Evolutionary conservation across 169 alveolate genomes (phyloP).

Genomic region (Plasmodium ovale): DNA sequence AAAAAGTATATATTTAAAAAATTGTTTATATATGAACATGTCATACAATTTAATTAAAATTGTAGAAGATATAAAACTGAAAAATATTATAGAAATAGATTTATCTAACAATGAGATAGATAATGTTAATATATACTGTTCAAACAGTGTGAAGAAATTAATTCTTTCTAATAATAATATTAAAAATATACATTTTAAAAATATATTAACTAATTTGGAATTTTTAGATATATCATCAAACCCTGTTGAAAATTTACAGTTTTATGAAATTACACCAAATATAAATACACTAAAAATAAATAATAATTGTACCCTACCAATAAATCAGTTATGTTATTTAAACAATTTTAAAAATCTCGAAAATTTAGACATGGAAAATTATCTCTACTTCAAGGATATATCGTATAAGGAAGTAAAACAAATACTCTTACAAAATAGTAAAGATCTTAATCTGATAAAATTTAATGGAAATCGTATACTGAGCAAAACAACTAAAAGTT

Average conservation of each 20-base stretch:
- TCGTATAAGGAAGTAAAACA: constrained; percentile 44
- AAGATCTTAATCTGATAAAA: constrained; percentile 23
- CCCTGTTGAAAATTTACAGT: constrained; percentile 48
- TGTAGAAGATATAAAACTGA: constrained; percentile 30
- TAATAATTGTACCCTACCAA: constrained; percentile 30
- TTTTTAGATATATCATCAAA: constrained; percentile 50
- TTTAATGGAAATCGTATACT: constrained; percentile 41
- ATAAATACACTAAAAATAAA: constrained; percentile 34
- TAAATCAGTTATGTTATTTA: constrained; percentile 14
- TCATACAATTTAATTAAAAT: constrained; percentile 42
- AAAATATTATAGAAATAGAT: constrained; percentile 23
- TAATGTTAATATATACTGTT: constrained; percentile 3
- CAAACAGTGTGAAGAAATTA: constrained; percentile 29
- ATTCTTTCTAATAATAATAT: constrained; percentile 48
- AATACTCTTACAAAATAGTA: constrained; percentile 17
- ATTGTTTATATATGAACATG: constrained; percentile 50
- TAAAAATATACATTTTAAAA: constrained; percentile 38
- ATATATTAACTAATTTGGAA: constrained; percentile 26
- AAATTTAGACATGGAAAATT: constrained; percentile 36
- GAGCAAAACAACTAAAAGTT: constrained; percentile 1
- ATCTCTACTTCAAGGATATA: constrained; percentile 42
- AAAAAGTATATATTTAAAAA: constrained; percentile 2
- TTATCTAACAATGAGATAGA: constrained; percentile 38
- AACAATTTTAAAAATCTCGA: constrained; percentile 23
- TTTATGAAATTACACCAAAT: constrained; percentile 22